Conservation (phyloP, 2,329 filamentous ascomycete species). For the Colletotrichum destructivum region DNA sequence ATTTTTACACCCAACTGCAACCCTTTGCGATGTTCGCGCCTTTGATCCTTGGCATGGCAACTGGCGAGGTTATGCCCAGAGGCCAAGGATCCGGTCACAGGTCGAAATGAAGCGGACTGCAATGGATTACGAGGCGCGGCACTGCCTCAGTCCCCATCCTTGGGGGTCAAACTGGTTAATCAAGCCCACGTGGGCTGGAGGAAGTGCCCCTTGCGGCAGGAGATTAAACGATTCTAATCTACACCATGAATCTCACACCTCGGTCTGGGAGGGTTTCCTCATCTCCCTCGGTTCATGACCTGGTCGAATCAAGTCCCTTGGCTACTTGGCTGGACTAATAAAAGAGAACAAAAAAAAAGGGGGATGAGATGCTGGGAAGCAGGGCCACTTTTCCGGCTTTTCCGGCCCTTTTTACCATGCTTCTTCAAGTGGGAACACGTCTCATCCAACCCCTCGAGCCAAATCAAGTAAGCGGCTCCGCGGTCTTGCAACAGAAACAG, state of each 20-base stretch:
- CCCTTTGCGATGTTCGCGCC: not conserved
- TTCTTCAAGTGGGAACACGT: not conserved
- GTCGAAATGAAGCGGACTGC: too few species aligned
- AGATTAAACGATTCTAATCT: conserved; percentile 1
- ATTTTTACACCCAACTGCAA: too few species aligned
- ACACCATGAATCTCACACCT: not conserved
- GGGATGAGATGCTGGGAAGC: not conserved
- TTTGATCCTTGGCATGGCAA: not conserved
- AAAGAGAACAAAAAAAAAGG: too few species aligned
- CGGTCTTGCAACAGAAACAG: not conserved
- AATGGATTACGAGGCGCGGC: not conserved
- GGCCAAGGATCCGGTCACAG: too few species aligned
- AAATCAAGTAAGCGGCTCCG: not conserved
- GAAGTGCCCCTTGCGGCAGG: conserved; percentile 1
- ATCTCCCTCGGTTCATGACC: not conserved
- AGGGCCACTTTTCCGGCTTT: not conserved
- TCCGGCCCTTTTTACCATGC: not conserved
- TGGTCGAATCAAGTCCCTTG: not conserved
- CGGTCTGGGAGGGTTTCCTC: not conserved
- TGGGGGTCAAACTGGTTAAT: not conserved
- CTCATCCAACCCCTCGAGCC: not conserved
- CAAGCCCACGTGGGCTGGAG: conserved; percentile 1
- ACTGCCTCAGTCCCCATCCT: conserved; percentile 10
- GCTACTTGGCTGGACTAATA: not conserved
- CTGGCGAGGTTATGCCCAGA: not conserved